phyloP scores from a whole-genome alignment of 441 rosid genomes.

The Erodium trifolium region DNA sequence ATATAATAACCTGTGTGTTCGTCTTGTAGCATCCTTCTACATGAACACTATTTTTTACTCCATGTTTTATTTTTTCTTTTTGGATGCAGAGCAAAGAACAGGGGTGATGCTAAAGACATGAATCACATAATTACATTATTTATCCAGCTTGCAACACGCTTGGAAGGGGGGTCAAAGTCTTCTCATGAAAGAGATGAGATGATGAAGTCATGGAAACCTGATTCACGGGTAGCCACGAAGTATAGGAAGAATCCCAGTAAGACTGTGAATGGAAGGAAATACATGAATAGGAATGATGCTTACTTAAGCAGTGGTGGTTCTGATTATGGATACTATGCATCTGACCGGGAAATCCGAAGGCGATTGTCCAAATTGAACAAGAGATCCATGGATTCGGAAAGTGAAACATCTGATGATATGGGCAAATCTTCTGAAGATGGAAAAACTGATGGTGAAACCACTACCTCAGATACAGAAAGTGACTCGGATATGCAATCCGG shows the following conservation, averaged over 20 bases:
- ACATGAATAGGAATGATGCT: conserved; percentile 51
- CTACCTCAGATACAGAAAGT: conserved; percentile 83
- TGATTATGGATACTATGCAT: conserved; percentile 69
- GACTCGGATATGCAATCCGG: conserved; percentile 64
- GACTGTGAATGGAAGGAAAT: conserved; percentile 54
- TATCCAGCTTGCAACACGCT: conserved; percentile 82
- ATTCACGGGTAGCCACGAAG: conserved; percentile 47
- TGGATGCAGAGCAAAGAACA: conserved; percentile 64
- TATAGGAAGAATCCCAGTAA: conserved; percentile 55
- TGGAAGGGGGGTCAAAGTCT: conserved; percentile 74
- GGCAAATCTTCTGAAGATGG: conserved; percentile 61
- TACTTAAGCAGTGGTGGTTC: conserved; percentile 32
- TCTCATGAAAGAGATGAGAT: conserved; percentile 73
- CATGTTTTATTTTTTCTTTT: background rate
- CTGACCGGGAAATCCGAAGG: conserved; percentile 88
- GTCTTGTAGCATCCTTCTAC: no score
- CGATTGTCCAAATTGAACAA: conserved; percentile 80
- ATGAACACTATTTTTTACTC: background rate
- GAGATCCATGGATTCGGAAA: conserved; percentile 76
- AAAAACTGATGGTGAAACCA: conserved; percentile 53
- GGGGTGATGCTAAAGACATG: conserved; percentile 74
- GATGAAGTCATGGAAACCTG: conserved; percentile 80
- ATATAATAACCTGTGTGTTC: no score
- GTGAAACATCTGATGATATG: conserved; percentile 83
- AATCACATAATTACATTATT: conserved; percentile 60